Evolutionary conservation across 2,329 filamentous ascomycete species (phyloP), one percentile per base, ranked within the genome.

Genomic region (Botryotinia calthae): DNA sequence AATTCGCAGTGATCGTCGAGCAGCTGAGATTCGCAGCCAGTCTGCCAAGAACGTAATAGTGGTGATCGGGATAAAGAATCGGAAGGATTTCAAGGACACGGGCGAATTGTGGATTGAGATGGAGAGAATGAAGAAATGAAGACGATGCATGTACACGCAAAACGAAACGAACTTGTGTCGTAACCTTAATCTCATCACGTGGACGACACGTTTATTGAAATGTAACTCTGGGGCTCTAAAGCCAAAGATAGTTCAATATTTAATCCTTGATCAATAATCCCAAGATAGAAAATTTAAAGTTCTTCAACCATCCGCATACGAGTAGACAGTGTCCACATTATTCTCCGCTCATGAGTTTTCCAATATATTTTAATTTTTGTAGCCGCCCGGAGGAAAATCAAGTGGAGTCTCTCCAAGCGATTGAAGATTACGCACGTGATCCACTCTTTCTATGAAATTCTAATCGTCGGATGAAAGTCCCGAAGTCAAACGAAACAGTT

Each of bases 381-480:
- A 67, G 48, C 64, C 64, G 64, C 64, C 64, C 46, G n/a, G 64
- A 54, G 46, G n/a, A 37, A 67, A 42, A 67, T 42, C 34, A 40
- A 67, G 64, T 67, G 64, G 64, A 67, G 20, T 56, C n/a, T 54
- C 64, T 34, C 10, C 25, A 34, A 40, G 64, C 48, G 34, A 25
- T 18, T 28, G 25, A 9, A 56, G 7, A 42, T 56, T 18, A 42
- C 34, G 18, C 64, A 67, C 64, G 64, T 67, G 64, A 67, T 56
- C 64, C 48, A 67, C 64, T 42, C 28, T 18, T 8, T 56, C 34
- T 18, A 12, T 14, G n/a, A 25, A 56, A 28, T 56, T 28, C 6
- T 9, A 40, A 67, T 42, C 64, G 31, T 67, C 64, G 48, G 64
- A 56, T 56, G 34, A 56, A 67, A 42, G 34, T 31, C 18, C 64